Conservation (phyloP, 2,329 filamentous ascomycete species). For the Penicillium fuscoglaucum region DNA sequence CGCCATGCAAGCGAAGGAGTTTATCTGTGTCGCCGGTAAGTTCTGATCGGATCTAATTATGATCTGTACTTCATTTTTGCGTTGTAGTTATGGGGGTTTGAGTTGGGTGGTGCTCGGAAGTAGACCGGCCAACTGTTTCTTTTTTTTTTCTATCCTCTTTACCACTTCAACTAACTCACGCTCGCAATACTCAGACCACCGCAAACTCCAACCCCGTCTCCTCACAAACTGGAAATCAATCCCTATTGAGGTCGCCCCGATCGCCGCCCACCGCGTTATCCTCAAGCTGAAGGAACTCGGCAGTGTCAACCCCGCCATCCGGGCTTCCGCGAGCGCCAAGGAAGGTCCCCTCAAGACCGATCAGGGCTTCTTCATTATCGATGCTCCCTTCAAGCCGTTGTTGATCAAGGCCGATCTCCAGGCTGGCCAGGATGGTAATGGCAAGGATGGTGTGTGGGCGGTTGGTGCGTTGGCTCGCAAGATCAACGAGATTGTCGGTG, state of each 20-base stretch:
- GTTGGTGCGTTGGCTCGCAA: conserved; percentile 70
- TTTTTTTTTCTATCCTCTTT: background rate
- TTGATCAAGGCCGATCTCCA: conserved; percentile 61
- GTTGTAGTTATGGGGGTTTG: background rate
- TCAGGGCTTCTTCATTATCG: conserved; percentile 85
- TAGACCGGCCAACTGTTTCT: background rate
- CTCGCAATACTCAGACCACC: conserved; percentile 64
- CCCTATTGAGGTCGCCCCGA: conserved; percentile 89
- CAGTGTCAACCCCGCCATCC: conserved; percentile 67
- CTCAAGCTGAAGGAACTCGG: conserved; percentile 71
- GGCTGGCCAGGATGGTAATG: conserved; percentile 52
- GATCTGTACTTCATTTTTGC: background rate
- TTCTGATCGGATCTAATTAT: conserved; percentile 9
- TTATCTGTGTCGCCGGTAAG: conserved; percentile 80
- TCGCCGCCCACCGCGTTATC: conserved; percentile 76
- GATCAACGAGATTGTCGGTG: conserved; percentile 80
- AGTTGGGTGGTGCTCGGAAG: background rate
- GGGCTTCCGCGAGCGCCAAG: conserved; percentile 72
- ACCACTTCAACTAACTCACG: background rate
- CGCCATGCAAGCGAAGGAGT: conserved; percentile 77
- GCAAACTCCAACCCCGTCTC: conserved; percentile 79
- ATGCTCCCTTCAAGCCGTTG: conserved; percentile 81
- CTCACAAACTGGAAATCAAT: conserved; percentile 76
- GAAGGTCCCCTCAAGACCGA: conserved; percentile 82
- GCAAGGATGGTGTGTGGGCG: conserved; percentile 72